Evolutionary conservation across 352 stramenopile genomes (phyloP).

Genomic region (Lagenidium giganteum): DNA sequence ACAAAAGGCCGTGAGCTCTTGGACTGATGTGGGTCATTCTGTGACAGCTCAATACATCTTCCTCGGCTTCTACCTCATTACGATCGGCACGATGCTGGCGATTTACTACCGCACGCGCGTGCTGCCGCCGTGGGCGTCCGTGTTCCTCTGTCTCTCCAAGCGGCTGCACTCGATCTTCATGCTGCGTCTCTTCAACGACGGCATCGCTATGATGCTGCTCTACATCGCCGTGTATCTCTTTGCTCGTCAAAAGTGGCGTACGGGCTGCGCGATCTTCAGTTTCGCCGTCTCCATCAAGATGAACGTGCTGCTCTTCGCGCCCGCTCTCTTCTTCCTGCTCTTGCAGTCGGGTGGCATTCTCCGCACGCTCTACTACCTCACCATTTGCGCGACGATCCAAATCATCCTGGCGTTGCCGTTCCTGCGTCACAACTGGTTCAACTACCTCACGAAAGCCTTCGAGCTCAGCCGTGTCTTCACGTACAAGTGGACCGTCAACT

Average conservation of each 20-base stretch:
- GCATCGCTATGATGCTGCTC: conserved; percentile 93
- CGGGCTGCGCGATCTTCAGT: conserved; percentile 93
- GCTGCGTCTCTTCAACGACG: conserved; percentile 99
- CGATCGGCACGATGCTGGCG: conserved; percentile 80
- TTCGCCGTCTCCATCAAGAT: conserved; percentile 98
- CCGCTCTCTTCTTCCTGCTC: conserved; percentile 94
- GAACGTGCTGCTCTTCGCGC: conserved; percentile 98
- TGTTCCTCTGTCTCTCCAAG: conserved; percentile 92
- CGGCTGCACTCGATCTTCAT: conserved; percentile 98
- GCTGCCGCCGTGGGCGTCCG: conserved; percentile 83
- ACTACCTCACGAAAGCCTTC: conserved; percentile 96
- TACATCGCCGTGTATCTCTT: conserved; percentile 92
- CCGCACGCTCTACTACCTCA: conserved; percentile 80
- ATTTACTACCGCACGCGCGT: conserved; percentile 83
- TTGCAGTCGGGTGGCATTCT: conserved; percentile 86
- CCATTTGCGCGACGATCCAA: conserved; percentile 90
- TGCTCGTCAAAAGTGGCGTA: conserved; percentile 73
- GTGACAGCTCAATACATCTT: conserved; percentile 92
- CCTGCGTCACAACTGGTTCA: conserved; percentile 91
- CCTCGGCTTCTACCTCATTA: conserved; percentile 92
- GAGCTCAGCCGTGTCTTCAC: conserved; percentile 98
- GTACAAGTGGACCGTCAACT: conserved; percentile 99
- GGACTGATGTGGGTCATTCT: conserved; percentile 12
- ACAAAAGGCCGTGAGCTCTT: conserved; percentile 5
- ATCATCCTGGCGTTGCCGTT: conserved; percentile 93